These are phyloP conservation scores for Trichoderma atroviride DNA, from an alignment of 2,329 filamentous ascomycete genomes.

Conservation along the genomic window DNA sequence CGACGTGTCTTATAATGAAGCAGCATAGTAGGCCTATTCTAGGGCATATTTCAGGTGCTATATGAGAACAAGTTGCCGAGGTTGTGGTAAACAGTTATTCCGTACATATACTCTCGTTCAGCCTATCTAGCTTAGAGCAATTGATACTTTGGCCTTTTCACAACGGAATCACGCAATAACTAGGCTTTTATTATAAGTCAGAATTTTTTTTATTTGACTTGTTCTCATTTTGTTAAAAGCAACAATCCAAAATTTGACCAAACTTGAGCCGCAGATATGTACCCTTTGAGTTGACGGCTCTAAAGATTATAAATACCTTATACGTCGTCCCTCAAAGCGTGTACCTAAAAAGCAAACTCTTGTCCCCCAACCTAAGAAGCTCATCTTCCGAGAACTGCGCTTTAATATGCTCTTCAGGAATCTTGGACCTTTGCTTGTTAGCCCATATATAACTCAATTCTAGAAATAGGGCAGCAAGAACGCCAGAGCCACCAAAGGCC, in stretches of 20 bases:
- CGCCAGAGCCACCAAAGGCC: conserved; percentile 37
- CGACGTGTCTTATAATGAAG: neutral
- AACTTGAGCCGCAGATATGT: neutral
- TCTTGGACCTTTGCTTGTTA: conserved; percentile 34
- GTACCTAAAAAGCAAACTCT: conserved; percentile 40
- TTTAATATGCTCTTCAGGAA: conserved; percentile 34
- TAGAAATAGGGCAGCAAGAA: conserved; percentile 37
- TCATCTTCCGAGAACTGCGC: conserved; percentile 36
- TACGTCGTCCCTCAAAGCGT: neutral
- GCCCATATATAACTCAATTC: conserved; percentile 36
- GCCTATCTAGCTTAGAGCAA: neutral
- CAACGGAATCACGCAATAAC: neutral
- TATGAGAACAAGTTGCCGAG: neutral
- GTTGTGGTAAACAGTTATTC: neutral
- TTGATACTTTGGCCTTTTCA: neutral
- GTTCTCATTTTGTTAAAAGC: too few relatives aligned
- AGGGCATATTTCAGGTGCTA: neutral
- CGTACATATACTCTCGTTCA: neutral
- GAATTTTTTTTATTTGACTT: neutral
- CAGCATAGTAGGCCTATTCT: neutral
- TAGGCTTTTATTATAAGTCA: neutral
- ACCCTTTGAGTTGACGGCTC: neutral
- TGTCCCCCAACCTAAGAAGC: conserved; percentile 38
- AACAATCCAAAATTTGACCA: too few relatives aligned
- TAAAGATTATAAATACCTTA: neutral